Evolutionary conservation across 148 eudicot species (phyloP), one percentile per base, ranked within the genome.

Genomic region (Euryodendron excelsum): DNA sequence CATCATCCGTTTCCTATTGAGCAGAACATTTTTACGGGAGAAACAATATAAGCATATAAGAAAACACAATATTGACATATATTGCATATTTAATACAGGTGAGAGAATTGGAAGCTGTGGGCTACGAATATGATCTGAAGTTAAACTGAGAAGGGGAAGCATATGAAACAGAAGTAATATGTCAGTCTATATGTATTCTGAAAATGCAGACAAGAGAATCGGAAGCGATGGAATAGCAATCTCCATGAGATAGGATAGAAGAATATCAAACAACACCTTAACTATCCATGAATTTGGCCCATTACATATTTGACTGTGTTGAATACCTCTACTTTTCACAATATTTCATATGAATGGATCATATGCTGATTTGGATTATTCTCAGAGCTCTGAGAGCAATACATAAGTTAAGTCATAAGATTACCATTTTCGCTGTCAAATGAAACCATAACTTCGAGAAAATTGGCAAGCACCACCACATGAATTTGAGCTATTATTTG

Each of bases 1-100:
- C 95, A 81, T 96, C 92, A 25, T 90, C 94, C 6, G 83, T 86
- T 73, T 96, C 98, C 99, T 96, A 75, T 60, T 56, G 80, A 10
- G 10, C 14, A 13, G 31, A 61, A 78, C 25, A 76, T 53, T 34
- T 52, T 55, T 11, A 41, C 23, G 52, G 69, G 66, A n/a, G n/a
- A n/a, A 70, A 56, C 33, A 34, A 81, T 15, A 76, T 45, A 36
- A 44, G 45, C 45, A 59, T 20, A 14, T 12, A 67, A 41, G 15
- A 14, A 75, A 39, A 13, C 59, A 27, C 31, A 68, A 59, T 48
- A 65, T 21, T 12, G 23, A 34, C 23, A 58, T 34, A 5, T 5
- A 34, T 31, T 31, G 23, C 2, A 65, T 48, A 33, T 18, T 33
- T 20, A 20, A 39, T 44, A 47, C 61, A 61, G 39, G 48, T 39